phyloP scores from a whole-genome alignment of 78 protist species.

The Dictyostelium firmibasis region DNA sequence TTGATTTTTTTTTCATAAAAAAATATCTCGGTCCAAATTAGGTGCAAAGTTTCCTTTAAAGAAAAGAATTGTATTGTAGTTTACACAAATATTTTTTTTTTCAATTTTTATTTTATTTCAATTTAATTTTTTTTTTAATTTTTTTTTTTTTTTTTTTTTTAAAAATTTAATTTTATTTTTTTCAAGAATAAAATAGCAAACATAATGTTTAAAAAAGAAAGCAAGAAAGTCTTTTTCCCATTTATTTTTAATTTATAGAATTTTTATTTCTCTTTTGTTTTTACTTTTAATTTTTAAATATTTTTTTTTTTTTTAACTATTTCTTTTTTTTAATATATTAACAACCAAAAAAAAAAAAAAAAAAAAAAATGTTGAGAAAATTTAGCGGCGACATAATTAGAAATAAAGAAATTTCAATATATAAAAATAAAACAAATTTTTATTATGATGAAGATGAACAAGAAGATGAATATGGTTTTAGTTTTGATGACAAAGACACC shows the following conservation, averaged over 20 bases:
- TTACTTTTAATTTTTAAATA: not conserved
- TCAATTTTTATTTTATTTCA: no score
- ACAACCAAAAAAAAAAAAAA: no score
- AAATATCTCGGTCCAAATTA: not conserved
- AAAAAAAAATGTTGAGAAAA: no score
- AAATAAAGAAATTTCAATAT: not conserved
- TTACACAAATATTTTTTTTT: not conserved
- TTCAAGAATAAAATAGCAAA: no score
- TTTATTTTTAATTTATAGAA: no score
- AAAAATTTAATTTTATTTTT: no score
- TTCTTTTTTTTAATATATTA: no score
- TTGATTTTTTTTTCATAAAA: no score
- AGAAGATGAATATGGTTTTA: not conserved
- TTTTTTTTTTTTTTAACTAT: no score
- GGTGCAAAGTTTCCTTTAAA: not conserved
- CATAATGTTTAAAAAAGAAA: no score
- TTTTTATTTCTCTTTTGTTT: not conserved
- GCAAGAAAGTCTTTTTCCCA: not conserved
- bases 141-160: no score
- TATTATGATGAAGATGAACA: not conserved
- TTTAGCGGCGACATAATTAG: not conserved
- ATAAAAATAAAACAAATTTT: not conserved
- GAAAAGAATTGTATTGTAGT: not conserved
- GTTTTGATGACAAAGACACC: not conserved
- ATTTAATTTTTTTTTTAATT: no score